Base-by-base conservation (phyloP, 345 rosid species). In the Melaleuca alternifolia region DNA sequence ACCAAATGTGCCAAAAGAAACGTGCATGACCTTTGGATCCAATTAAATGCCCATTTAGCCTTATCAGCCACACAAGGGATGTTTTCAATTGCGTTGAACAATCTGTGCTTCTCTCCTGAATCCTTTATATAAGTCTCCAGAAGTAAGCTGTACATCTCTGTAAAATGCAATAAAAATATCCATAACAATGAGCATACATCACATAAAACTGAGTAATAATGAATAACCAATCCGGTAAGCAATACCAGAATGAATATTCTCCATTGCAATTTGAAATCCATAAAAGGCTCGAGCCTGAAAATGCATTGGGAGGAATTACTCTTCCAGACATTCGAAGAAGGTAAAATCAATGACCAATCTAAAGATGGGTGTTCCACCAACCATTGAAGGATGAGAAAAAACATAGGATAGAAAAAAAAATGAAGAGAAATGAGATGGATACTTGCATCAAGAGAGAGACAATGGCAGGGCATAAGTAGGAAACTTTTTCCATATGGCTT, bases 181-280 rank as follows among this genome's bases (percentile, higher is more conserved):
- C 75, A 37, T 30, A 84, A 71, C 91, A 86, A 88, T 86, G 77
- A 54, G 85, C 13, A 41, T 82, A 54, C 79, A 4, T 52, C 10
- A 51, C 44, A 83, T 59, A 48, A 84, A 41, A 33, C 79, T 28
- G 85, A 65, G 6, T 33, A 51, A 50, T 46, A 51, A 30, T 88
- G 82, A 65, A 62, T 59, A 83, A 85, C 12, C 20, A 13, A 59
- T 82, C 54, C 57, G 26, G 83, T 48, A 85, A 87, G 84, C 86
- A 89, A 44, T 93, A 97, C 99, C 99, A 18, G 98, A 96, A 92
- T 96, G 99, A 90, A 97, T 91, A 87, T 97, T 97, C 92, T 96
- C 98, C 97, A 96, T 97, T 21, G 98, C 98, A 61, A 97, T 95
- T 91, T 97, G 98, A 90, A 97, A 97, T 56, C 97, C 97, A 85